Evolutionary conservation across 2,329 filamentous ascomycete genomes (phyloP).

Genomic region (Phialocephala subalpina): DNA sequence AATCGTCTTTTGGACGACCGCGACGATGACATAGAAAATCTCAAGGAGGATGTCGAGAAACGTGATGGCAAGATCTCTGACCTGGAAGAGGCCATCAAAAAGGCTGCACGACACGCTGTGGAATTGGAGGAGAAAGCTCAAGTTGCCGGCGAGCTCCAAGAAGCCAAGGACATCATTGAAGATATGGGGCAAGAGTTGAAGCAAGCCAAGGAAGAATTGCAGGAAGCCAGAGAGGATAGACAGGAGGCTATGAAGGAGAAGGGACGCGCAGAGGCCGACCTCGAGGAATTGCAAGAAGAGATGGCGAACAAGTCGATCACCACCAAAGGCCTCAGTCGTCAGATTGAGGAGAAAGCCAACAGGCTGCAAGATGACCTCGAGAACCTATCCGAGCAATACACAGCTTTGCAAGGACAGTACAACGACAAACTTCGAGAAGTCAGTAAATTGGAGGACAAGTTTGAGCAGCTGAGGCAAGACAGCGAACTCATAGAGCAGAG

Average conservation of each 20-base stretch:
- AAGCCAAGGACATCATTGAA: conserved; percentile 54
- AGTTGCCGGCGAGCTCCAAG: conserved; percentile 53
- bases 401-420: conserved; percentile 50
- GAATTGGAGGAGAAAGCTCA: conserved; percentile 66
- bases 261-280: conserved; percentile 63
- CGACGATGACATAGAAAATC: conserved; percentile 76
- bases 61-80: conserved; percentile 60
- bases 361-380: conserved; percentile 74
- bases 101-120: conserved; percentile 56
- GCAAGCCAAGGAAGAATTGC: conserved; percentile 60
- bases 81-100: conserved; percentile 66
- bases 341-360: conserved; percentile 75
- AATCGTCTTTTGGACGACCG: conserved; percentile 76
- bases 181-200: conserved; percentile 64
- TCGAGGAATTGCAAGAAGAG: conserved; percentile 76
- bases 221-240: conserved; percentile 62
- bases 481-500: conserved; percentile 42
- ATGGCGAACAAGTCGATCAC: conserved; percentile 81
- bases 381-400: conserved; percentile 54
- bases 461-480: conserved; percentile 44
- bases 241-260: conserved; percentile 62
- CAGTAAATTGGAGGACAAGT: conserved; percentile 51
- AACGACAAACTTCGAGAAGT: conserved; percentile 51
- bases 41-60: conserved; percentile 63
- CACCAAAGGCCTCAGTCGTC: conserved; percentile 76